These are phyloP conservation scores for Musa itinerans DNA, from an alignment of 176 grass and related monocot genomes.

Conservation along the genomic window DNA sequence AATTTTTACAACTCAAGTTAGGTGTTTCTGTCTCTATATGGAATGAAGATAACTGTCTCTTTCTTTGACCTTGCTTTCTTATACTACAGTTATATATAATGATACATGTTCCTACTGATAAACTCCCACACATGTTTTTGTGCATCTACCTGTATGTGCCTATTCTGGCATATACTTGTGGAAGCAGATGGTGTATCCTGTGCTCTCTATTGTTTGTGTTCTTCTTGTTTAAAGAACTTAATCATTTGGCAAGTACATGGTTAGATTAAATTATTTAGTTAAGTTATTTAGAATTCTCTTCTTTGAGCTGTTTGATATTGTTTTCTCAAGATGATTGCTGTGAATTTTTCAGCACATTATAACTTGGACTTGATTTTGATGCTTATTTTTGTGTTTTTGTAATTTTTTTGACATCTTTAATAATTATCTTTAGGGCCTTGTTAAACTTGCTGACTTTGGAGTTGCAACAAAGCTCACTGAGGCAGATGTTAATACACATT, in stretches of 20 bases:
- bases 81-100: too few species aligned
- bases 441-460: slow-evolving; percentile 99
- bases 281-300: background rate
- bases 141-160: too few species aligned
- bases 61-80: too few species aligned
- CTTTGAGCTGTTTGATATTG: background rate
- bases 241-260: too few species aligned
- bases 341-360: background rate
- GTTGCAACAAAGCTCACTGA: slow-evolving; percentile 98
- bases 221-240: too few species aligned
- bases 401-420: background rate
- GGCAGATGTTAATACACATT: slow-evolving; percentile 99
- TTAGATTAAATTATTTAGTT: too few species aligned
- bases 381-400: background rate
- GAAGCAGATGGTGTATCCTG: too few species aligned
- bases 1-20: background rate
- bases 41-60: background rate
- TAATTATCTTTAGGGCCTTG: slow-evolving; percentile 57
- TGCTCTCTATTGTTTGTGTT: too few species aligned
- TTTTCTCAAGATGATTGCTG: background rate
- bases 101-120: too few species aligned
- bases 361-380: background rate
- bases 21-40: background rate
- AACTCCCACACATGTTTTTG: too few species aligned
- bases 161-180: too few species aligned